Conservation (phyloP, 192 early-diverging fungal genomes). For the Rhizophagus prolifer region DNA sequence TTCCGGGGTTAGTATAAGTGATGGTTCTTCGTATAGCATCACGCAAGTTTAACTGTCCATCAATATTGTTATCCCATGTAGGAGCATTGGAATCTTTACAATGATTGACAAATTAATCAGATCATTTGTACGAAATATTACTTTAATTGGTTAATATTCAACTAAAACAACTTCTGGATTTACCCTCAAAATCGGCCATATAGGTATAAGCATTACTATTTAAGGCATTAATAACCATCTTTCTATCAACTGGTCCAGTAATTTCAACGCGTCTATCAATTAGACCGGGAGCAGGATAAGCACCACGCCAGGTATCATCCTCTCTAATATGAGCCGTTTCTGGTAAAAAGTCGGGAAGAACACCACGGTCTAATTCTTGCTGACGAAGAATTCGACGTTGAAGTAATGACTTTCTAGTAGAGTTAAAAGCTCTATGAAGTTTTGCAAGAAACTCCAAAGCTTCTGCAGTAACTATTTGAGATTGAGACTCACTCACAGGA, state of each 20-base stretch:
- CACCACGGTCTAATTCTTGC: conserved; percentile 75
- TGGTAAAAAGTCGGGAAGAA: conserved; percentile 87
- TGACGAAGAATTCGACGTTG: conserved; percentile 77
- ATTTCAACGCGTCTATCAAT: conserved; percentile 95
- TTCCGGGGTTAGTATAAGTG: conserved; percentile 71
- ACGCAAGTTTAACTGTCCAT: conserved; percentile 91
- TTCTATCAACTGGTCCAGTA: conserved; percentile 96
- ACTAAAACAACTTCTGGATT: background rate
- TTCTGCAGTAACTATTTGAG: conserved; percentile 80
- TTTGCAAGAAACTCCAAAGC: conserved; percentile 86
- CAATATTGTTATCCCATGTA: conserved; percentile 92
- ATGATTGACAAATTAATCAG: background rate
- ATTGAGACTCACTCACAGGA: conserved; percentile 59
- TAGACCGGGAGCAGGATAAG: conserved; percentile 86
- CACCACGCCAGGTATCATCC: conserved; percentile 86
- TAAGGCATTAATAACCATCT: conserved; percentile 99
- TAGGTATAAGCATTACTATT: conserved; percentile 92
- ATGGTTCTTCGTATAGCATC: conserved; percentile 90
- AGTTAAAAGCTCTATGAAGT: conserved; percentile 89
- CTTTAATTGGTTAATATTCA: too few species aligned
- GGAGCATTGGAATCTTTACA: conserved; percentile 90
- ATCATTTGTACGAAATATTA: background rate
- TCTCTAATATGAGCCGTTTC: conserved; percentile 90
- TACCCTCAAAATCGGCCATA: conserved; percentile 96
- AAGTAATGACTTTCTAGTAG: conserved; percentile 85